Conservation (phyloP, 176 grass and related monocot species). For the Dactylis glomerata region DNA sequence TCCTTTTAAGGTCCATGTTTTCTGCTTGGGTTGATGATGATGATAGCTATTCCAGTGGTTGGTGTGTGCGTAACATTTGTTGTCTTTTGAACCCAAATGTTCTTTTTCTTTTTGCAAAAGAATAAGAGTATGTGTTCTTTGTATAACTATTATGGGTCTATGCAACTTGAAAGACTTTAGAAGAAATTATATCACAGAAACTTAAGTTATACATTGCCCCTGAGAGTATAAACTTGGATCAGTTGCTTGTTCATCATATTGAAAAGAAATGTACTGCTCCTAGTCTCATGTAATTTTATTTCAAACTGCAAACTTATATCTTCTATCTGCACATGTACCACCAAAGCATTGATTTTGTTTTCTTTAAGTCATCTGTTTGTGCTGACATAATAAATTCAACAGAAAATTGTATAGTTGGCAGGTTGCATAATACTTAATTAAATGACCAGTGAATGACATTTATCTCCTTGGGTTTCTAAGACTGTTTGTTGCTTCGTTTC, state of each 20-base stretch:
- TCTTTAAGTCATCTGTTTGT: neutral
- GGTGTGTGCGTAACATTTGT: neutral
- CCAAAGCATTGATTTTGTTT: neutral
- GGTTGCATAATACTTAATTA: neutral
- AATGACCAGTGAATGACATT: neutral
- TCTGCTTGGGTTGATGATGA: constrained; percentile 13
- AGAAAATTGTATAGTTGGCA: neutral
- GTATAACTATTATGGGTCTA: neutral
- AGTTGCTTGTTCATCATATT: constrained; percentile 5
- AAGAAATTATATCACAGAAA: neutral
- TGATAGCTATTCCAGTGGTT: neutral
- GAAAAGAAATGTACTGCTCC: neutral
- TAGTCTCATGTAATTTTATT: neutral
- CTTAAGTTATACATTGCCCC: neutral
- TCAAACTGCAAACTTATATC: neutral
- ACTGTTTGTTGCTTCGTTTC: constrained; percentile 5
- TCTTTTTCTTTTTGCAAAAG: neutral
- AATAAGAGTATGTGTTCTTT: neutral
- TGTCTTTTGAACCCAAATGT: neutral
- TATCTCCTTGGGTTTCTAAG: neutral
- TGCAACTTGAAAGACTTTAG: neutral
- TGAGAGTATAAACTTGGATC: neutral
- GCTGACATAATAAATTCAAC: neutral
- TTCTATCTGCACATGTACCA: neutral
- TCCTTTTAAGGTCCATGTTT: neutral